Conservation (phyloP, 495 filamentous ascomycete species). For the Aspergillus homomorphus region DNA sequence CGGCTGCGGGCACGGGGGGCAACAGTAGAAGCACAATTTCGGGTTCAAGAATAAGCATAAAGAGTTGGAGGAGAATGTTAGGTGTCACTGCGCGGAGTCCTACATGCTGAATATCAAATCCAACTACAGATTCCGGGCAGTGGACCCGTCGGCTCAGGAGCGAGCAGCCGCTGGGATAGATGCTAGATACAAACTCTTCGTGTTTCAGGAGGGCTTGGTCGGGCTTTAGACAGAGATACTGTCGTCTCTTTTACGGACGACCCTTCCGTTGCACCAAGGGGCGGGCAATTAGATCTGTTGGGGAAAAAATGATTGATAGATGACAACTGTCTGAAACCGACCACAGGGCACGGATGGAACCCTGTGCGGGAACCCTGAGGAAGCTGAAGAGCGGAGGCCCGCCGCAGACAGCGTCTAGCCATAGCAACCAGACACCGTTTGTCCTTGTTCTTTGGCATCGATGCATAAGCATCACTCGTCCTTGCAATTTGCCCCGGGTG, state of each 20-base stretch:
- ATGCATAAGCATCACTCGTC: not conserved
- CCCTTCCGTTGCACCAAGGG: not conserved
- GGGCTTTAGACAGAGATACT: not conserved
- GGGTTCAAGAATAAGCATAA: not conserved
- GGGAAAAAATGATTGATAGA: not conserved
- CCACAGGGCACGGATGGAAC: not conserved
- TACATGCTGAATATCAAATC: not conserved
- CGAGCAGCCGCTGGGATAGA: not conserved
- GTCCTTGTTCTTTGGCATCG: not conserved
- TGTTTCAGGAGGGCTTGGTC: not conserved
- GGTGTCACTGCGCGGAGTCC: constrained; percentile 2
- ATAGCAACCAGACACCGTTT: not conserved
- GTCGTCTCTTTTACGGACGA: not conserved
- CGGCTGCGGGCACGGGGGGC: not conserved
- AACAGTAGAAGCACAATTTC: not conserved
- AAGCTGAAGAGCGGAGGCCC: not conserved
- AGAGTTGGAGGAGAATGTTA: not conserved
- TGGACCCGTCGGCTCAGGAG: constrained; percentile 1
- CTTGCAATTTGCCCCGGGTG: not conserved
- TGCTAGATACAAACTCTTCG: not conserved
- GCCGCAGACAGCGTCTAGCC: not conserved
- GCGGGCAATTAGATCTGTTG: not conserved
- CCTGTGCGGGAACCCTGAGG: too few species aligned
- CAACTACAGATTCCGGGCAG: not conserved
- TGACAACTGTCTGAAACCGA: not conserved